Evolutionary conservation across 441 rosid genomes (phyloP).

Genomic region (Sinapis alba): DNA sequence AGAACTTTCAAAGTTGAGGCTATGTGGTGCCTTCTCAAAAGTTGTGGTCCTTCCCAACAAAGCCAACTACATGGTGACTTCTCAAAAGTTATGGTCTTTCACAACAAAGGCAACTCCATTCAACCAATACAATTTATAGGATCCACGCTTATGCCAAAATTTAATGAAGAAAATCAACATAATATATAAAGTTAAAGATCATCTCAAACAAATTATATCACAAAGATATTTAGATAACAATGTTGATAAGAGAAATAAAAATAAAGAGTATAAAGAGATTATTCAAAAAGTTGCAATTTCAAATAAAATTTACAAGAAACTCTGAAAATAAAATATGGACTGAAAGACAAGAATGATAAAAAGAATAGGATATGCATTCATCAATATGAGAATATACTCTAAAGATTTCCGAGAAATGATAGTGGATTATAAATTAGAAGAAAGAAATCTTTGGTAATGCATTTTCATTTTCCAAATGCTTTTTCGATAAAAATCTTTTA

Average conservation of each 20-base stretch:
- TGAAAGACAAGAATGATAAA: too few species aligned
- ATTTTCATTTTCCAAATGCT: too few species aligned
- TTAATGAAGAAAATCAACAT: not conserved
- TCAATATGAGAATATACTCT: too few species aligned
- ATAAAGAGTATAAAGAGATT: not conserved
- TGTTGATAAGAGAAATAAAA: not conserved
- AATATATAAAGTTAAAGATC: not conserved
- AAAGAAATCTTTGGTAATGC: too few species aligned
- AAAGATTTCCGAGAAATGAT: too few species aligned
- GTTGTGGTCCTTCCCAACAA: not conserved
- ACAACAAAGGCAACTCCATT: not conserved
- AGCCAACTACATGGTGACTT: not conserved
- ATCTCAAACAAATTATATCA: not conserved
- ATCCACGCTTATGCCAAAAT: not conserved
- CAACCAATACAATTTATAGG: not conserved
- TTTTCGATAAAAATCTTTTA: too few species aligned
- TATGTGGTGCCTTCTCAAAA: not conserved
- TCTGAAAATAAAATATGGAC: too few species aligned
- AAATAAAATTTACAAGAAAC: not conserved
- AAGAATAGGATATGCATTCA: too few species aligned
- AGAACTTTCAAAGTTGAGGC: not conserved
- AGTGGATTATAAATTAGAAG: too few species aligned
- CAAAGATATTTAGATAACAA: not conserved
- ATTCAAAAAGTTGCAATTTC: not conserved
- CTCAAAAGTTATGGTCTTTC: not conserved